These are phyloP conservation scores for Pichia sp. DNA, from an alignment of 1,139 yeast species.

Conservation along the genomic window DNA sequence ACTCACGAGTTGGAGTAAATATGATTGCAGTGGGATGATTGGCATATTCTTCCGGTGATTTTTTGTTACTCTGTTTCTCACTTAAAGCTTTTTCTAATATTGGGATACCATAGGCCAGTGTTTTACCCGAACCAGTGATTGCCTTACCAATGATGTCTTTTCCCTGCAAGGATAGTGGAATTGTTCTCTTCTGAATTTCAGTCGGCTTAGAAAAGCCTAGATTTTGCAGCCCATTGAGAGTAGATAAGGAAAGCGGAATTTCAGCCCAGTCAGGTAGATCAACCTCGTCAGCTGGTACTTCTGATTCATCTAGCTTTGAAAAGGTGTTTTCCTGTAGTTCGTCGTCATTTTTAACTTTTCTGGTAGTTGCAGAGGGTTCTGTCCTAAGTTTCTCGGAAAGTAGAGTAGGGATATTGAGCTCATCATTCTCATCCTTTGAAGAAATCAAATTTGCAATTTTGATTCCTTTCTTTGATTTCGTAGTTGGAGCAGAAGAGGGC, in stretches of 20 bases:
- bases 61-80: slow-evolving; percentile 27
- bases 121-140: slow-evolving; percentile 97
- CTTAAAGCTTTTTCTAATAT: slow-evolving; percentile 62
- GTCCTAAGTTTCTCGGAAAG: slow-evolving; percentile 17
- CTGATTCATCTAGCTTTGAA: slow-evolving; percentile 21
- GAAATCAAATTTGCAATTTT: slow-evolving; percentile 17
- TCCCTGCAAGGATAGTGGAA: slow-evolving; percentile 71
- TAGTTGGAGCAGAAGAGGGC: not conserved
- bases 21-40: slow-evolving; percentile 70
- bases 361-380: slow-evolving; percentile 14
- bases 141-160: slow-evolving; percentile 92
- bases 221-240: slow-evolving; percentile 55
- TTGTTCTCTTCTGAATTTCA: slow-evolving; percentile 72
- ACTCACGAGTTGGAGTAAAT: slow-evolving; percentile 93
- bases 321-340: slow-evolving; percentile 20
- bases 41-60: slow-evolving; percentile 25
- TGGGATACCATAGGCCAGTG: slow-evolving; percentile 95
- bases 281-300: slow-evolving; percentile 41
- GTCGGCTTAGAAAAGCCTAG: slow-evolving; percentile 72
- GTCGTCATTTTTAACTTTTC: slow-evolving; percentile 12
- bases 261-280: slow-evolving; percentile 60
- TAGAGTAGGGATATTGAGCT: slow-evolving; percentile 20
- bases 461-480: not conserved
- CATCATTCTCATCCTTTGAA: slow-evolving; percentile 25
- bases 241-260: slow-evolving; percentile 46